Evolutionary conservation across 345 rosid species (phyloP).

Genomic region (Cochlearia excelsa): DNA sequence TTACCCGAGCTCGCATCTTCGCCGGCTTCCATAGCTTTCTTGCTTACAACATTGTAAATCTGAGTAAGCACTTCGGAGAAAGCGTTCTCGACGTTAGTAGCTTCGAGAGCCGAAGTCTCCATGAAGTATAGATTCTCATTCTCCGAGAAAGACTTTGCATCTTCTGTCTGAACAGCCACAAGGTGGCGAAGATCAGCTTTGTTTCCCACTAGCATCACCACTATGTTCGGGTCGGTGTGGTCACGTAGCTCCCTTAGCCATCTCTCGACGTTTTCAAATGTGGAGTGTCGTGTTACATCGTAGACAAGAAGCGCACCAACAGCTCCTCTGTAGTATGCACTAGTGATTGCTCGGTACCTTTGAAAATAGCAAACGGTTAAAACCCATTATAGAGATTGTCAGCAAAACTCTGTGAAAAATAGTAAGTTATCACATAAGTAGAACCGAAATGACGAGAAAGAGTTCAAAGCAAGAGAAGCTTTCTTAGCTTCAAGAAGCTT

Average conservation of each 20-base stretch:
- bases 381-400: not conserved
- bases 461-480: not conserved
- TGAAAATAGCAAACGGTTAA: not conserved
- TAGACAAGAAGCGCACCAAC: slow-evolving; percentile 88
- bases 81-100: slow-evolving; percentile 84
- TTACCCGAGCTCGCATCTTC: slow-evolving; percentile 42
- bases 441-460: not conserved
- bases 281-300: slow-evolving; percentile 84
- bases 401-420: not conserved
- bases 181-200: slow-evolving; percentile 95
- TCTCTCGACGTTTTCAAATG: slow-evolving; percentile 86
- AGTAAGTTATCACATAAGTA: not conserved
- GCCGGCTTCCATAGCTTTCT: slow-evolving; percentile 79
- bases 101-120: slow-evolving; percentile 91
- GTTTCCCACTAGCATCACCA: slow-evolving; percentile 87
- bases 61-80: slow-evolving; percentile 87
- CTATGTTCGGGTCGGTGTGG: slow-evolving; percentile 90
- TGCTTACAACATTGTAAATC: slow-evolving; percentile 77
- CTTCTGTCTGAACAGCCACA: slow-evolving; percentile 78
- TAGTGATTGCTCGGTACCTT: slow-evolving; percentile 95
- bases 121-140: slow-evolving; percentile 83
- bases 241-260: slow-evolving; percentile 92
- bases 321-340: slow-evolving; percentile 93
- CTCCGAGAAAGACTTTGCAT: slow-evolving; percentile 76
- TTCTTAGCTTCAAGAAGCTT: not conserved